phyloP scores from a whole-genome alignment of 352 stramenopile genomes.

The Phytopythium cucurbitacearum region DNA sequence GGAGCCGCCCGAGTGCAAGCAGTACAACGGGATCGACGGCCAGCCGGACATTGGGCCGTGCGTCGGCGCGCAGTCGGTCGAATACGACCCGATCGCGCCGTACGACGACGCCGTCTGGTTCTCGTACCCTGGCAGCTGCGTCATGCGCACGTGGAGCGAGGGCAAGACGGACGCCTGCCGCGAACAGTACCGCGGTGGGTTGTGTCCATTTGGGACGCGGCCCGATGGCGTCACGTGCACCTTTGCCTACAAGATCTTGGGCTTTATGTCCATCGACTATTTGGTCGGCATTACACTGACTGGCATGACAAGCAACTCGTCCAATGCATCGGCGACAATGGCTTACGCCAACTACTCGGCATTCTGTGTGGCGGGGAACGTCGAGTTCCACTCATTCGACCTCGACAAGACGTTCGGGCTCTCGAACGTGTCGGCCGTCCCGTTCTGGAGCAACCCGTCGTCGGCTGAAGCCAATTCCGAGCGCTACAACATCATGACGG shows the following conservation, averaged over 20 bases:
- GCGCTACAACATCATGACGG: constrained; percentile 46
- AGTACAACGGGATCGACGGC: constrained; percentile 54
- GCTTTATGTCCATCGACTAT: constrained; percentile 57
- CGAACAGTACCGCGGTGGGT: constrained; percentile 24
- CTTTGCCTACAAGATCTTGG: constrained; percentile 56
- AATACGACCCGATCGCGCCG: constrained; percentile 47
- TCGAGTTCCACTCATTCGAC: constrained; percentile 55
- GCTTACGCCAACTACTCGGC: constrained; percentile 40
- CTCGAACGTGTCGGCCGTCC: constrained; percentile 39
- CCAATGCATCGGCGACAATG: constrained; percentile 4
- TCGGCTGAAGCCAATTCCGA: constrained; percentile 43
- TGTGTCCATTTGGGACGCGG: constrained; percentile 45
- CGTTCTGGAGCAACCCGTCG: constrained; percentile 58
- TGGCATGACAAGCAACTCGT: constrained; percentile 14
- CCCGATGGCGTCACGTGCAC: constrained; percentile 53
- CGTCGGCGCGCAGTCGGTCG: constrained; percentile 51
- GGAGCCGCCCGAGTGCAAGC: constrained; percentile 44
- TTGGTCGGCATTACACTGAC: constrained; percentile 64
- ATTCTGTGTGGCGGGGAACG: constrained; percentile 38
- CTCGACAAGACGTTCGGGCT: constrained; percentile 45
- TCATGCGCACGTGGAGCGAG: constrained; percentile 38
- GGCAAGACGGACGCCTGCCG: constrained; percentile 47
- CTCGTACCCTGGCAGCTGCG: constrained; percentile 64
- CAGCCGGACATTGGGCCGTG: constrained; percentile 53
- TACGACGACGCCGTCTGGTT: constrained; percentile 73